phyloP scores from a whole-genome alignment of 73 alveolate species.

The Uronychia binucleata region DNA sequence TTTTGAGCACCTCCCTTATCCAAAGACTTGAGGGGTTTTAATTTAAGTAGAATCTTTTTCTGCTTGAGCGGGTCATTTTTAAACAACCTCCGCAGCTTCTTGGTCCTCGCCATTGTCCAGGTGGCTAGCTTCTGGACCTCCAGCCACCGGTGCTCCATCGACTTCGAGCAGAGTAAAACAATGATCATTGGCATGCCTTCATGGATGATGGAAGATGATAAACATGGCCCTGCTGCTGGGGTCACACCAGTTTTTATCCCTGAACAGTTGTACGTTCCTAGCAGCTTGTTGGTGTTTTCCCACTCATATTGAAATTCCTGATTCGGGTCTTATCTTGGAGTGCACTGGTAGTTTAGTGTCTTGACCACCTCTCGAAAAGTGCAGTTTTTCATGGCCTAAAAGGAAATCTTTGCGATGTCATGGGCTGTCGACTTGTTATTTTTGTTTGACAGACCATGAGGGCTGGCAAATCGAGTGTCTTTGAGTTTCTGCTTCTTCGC shows the following conservation, averaged over 20 bases:
- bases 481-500: constrained; percentile 24
- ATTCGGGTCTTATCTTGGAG: constrained; percentile 41
- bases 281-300: constrained; percentile 81
- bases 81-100: too few species aligned
- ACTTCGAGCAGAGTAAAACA: constrained; percentile 44
- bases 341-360: constrained; percentile 46
- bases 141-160: constrained; percentile 38
- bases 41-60: too few species aligned
- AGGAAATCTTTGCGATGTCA: constrained; percentile 17
- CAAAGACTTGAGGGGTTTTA: not conserved
- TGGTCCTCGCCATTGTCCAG: too few species aligned
- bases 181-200: constrained; percentile 26
- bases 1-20: not conserved
- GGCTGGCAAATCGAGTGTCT: constrained; percentile 40
- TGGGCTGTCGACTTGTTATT: constrained; percentile 5
- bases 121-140: constrained; percentile 29
- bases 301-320: constrained; percentile 59
- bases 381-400: constrained; percentile 20
- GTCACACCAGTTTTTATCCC: constrained; percentile 95
- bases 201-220: constrained; percentile 54
- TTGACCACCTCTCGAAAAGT: constrained; percentile 30
- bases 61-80: too few species aligned
- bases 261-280: constrained; percentile 65
- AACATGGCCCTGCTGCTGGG: constrained; percentile 94
- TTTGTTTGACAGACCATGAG: constrained; percentile 48